Percentiles rank a stretch among this genome's conserved stretches.
Evolutionary conservation across 1,139 yeast species (phyloP).

Genomic region (Candida dubliniensis): DNA sequence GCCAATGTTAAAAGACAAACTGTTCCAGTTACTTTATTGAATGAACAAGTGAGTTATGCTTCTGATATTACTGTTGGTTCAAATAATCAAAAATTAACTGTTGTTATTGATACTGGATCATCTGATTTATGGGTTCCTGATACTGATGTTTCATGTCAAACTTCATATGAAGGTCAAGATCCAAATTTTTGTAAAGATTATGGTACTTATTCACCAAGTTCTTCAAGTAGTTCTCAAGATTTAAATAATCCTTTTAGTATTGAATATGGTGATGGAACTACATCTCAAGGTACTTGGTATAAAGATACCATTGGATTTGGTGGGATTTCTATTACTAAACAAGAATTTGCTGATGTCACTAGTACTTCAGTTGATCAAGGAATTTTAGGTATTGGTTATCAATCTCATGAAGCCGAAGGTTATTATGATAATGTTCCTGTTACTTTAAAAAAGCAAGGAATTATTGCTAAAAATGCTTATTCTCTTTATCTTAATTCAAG

Average conservation of each 20-base stretch:
- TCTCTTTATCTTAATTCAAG: constrained; percentile 30
- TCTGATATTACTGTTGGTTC: constrained; percentile 10
- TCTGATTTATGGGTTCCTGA: constrained; percentile 37
- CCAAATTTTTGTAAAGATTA: constrained; percentile 1
- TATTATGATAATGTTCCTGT: constrained; percentile 33
- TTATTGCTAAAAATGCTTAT: constrained; percentile 43
- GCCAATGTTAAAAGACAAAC: constrained; percentile 23
- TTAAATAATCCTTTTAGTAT: constrained; percentile 11
- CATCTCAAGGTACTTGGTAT: constrained; percentile 57
- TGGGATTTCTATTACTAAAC: constrained; percentile 12
- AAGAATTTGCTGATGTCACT: constrained; percentile 20
- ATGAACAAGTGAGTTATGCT: constrained; percentile 9
- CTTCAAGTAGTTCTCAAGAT: constrained; percentile 9
- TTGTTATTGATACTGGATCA: constrained; percentile 27
- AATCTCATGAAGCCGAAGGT: constrained; percentile 11
- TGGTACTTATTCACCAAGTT: constrained; percentile 8
- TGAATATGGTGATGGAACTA: constrained; percentile 14
- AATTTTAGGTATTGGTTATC: constrained; percentile 21
- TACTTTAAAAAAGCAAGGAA: constrained; percentile 38
- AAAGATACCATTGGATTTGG: constrained; percentile 31
- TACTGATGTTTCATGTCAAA: constrained; percentile 18
- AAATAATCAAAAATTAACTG: constrained; percentile 12
- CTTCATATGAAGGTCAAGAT: neutral
- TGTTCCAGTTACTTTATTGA: constrained; percentile 1
- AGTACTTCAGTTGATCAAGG: constrained; percentile 15